These are phyloP conservation scores for Skeletonema marinoi DNA, from an alignment of 108 stramenopile species.

Conservation along the genomic window DNA sequence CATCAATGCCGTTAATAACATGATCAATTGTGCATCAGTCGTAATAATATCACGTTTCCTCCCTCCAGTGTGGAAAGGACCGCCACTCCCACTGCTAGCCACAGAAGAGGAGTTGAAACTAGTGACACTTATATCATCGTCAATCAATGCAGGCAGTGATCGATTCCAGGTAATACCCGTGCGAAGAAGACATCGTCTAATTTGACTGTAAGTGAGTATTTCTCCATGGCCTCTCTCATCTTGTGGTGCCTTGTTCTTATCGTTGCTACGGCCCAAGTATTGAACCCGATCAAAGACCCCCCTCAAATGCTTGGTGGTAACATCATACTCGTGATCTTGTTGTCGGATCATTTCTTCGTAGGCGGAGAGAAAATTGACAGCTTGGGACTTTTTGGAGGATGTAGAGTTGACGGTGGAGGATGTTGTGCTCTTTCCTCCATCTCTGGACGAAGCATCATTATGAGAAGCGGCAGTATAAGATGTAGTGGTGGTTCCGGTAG, in stretches of 20 bases:
- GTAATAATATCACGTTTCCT: conserved; percentile 17
- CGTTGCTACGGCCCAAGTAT: conserved; percentile 17
- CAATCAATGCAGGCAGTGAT: neutral
- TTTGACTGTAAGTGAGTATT: conserved; percentile 54
- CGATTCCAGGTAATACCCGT: conserved; percentile 21
- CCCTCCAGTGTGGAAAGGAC: neutral
- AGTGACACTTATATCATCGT: conserved; percentile 15
- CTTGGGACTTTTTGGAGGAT: neutral
- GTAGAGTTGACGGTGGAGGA: neutral
- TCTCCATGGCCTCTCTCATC: conserved; percentile 3
- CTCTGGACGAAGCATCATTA: neutral
- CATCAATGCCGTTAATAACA: conserved; percentile 19
- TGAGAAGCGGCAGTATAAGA: neutral
- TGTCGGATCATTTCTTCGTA: conserved; percentile 77
- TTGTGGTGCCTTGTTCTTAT: conserved; percentile 1
- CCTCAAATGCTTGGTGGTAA: conserved; percentile 50
- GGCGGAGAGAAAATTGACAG: conserved; percentile 19
- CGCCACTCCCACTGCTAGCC: conserved; percentile 3
- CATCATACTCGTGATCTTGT: conserved; percentile 62
- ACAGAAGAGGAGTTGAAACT: neutral
- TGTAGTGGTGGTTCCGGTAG: neutral
- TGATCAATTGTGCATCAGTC: conserved; percentile 30
- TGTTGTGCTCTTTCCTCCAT: neutral
- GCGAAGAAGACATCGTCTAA: conserved; percentile 32
- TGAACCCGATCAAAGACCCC: conserved; percentile 45